Evolutionary conservation across 2,329 filamentous ascomycete species (phyloP), one percentile per base, ranked within the genome.

Genomic region (Calonectria pauciramosa): DNA sequence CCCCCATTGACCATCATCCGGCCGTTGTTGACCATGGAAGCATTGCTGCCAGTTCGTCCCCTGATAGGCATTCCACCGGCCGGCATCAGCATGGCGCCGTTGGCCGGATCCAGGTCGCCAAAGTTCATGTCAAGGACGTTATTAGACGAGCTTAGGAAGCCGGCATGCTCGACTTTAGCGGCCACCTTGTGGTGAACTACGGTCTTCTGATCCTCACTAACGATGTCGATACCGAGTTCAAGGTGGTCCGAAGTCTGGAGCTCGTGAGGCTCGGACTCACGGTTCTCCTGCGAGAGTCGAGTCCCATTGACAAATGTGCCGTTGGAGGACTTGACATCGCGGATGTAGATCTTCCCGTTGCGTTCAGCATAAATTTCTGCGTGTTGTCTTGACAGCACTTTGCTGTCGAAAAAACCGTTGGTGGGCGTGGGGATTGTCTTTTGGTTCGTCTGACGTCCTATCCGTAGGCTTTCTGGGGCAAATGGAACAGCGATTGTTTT

Each of bases 181-280:
- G 96, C 96, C 63, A 99, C 97, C 83, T 99, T 99, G 87, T 99
- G 97, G 83, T 99, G 97, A 18, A 99, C 96, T 34, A 99, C 96
- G 0, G 96, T 98, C 87, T 98, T 99, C 84, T 99, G 96, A 83
- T 99, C 97, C 84, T 99, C 97, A 85, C 95, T 98, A 67, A 99
- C 96, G 82, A 99, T 99, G 83, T 99, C 97, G 81, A 99, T 99
- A 71, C 97, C 97, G 44, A 99, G 90, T 83, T 99, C 97, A 68
- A 99, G 88, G 76, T 97, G 95, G 83, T 99, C 97, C 78, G 95
- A 93, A 74, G 96, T 96, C 81, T 96, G 94, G 41, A 99, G 88
- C 83, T 99, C 96, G 83, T 98, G 95, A 0, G 97, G 96, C 75
- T 99, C 97, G 0, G 96, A 99, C 85, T 99, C 97, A 80, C 96